phyloP scores from a whole-genome alignment of 192 early-diverging fungal genomes.

The Rhizoclosmatium sp. region DNA sequence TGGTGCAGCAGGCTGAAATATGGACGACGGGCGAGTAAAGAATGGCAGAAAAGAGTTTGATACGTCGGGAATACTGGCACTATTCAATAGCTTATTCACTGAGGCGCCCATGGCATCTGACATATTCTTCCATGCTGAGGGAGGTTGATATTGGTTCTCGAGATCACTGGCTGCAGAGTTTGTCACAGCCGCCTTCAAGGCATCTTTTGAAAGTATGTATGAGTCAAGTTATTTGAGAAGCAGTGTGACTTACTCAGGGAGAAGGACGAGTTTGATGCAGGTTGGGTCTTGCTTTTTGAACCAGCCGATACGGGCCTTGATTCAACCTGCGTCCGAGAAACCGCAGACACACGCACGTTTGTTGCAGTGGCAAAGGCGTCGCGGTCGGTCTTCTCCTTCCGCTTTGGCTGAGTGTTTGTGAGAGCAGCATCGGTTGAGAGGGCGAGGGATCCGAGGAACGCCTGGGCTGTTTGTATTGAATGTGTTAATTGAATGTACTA shows the following conservation, averaged over 20 bases:
- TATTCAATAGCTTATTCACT: neutral
- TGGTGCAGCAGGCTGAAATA: neutral
- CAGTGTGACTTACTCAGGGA: neutral
- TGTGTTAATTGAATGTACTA: no score
- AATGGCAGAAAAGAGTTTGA: neutral
- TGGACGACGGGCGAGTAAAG: neutral
- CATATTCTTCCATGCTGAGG: neutral
- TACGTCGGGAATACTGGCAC: neutral
- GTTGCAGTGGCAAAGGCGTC: no score
- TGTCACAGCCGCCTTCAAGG: constrained; percentile 14
- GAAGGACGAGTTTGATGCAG: neutral
- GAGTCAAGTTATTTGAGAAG: no score
- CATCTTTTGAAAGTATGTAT: neutral
- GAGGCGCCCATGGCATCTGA: constrained; percentile 7
- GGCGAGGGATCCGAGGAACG: no score
- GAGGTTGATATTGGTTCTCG: neutral
- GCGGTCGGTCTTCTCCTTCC: no score
- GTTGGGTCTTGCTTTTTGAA: no score
- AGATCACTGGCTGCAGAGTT: neutral
- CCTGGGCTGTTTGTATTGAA: no score
- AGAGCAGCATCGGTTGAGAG: no score
- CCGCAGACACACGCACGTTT: no score
- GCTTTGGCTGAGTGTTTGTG: no score
- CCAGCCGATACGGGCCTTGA: no score
- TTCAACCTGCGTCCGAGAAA: no score